Conservation (phyloP, 495 filamentous ascomycete genomes). For the Halenospora varia region DNA sequence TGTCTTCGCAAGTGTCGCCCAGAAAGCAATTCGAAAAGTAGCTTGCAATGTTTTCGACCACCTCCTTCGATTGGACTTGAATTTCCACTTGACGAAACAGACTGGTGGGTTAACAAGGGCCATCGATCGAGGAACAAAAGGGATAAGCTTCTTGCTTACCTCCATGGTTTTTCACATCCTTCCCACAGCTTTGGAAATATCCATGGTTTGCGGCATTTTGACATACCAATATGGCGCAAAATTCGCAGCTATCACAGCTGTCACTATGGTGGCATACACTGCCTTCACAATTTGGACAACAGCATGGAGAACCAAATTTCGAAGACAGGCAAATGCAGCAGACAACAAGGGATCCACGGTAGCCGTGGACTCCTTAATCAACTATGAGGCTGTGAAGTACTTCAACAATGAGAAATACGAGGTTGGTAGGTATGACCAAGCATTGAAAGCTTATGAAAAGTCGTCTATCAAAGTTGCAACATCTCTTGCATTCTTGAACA, state of each 20-base stretch:
- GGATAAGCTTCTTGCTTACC: constrained; percentile 92
- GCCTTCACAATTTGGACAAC: constrained; percentile 95
- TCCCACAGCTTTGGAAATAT: constrained; percentile 89
- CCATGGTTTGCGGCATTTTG: constrained; percentile 88
- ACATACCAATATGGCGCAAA: constrained; percentile 91
- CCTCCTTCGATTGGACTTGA: constrained; percentile 80
- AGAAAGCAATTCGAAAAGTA: constrained; percentile 90
- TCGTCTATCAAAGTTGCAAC: constrained; percentile 96
- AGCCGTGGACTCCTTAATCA: constrained; percentile 93
- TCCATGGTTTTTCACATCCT: constrained; percentile 99
- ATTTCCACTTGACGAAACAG: constrained; percentile 90
- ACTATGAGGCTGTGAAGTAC: constrained; percentile 98
- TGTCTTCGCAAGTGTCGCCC: constrained; percentile 92
- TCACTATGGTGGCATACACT: constrained; percentile 90
- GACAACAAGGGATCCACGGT: constrained; percentile 95
- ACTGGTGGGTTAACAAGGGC: constrained; percentile 92
- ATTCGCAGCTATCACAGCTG: constrained; percentile 86
- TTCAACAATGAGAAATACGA: constrained; percentile 99
- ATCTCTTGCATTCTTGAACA: constrained; percentile 86
- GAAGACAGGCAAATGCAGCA: constrained; percentile 89
- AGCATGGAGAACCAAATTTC: constrained; percentile 94
- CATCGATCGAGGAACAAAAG: constrained; percentile 95
- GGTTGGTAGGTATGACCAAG: constrained; percentile 82
- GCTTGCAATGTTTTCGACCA: constrained; percentile 92
- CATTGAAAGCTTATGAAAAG: constrained; percentile 81